Conservation (phyloP, 2,329 filamentous ascomycete genomes). For the Aspergillus sp. region DNA sequence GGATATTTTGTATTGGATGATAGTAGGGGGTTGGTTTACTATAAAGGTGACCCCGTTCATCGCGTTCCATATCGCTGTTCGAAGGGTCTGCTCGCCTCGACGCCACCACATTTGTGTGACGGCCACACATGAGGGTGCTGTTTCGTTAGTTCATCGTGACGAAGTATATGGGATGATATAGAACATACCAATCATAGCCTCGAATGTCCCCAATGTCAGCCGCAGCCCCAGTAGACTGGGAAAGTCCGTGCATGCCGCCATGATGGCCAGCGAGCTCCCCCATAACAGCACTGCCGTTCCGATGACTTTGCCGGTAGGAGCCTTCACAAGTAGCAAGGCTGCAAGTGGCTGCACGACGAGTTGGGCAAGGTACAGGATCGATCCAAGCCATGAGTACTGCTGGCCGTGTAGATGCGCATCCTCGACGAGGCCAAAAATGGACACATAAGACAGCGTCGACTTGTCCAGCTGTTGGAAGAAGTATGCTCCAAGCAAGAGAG, state of each 20-base stretch:
- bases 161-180: too few species aligned
- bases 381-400: constrained; percentile 62
- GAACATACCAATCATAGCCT: constrained; percentile 25
- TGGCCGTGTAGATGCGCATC: constrained; percentile 52
- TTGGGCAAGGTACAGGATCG: constrained; percentile 63
- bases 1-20: neutral
- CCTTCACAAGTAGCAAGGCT: constrained; percentile 46
- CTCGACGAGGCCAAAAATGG: constrained; percentile 45
- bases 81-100: constrained; percentile 59
- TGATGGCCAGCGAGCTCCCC: constrained; percentile 55
- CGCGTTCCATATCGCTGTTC: constrained; percentile 61
- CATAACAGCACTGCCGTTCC: constrained; percentile 56
- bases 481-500: constrained; percentile 57
- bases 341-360: constrained; percentile 60
- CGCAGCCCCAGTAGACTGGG: constrained; percentile 49
- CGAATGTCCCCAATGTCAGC: constrained; percentile 47
- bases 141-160: neutral
- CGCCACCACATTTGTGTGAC: constrained; percentile 66
- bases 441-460: constrained; percentile 23
- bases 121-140: constrained; percentile 56
- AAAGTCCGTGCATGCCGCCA: constrained; percentile 55
- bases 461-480: constrained; percentile 62
- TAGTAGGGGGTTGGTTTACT: constrained; percentile 15
- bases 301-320: constrained; percentile 58
- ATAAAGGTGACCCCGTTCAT: constrained; percentile 64